phyloP scores from a whole-genome alignment of 1,139 yeast species.

The Wickerhamiella infanticola region DNA sequence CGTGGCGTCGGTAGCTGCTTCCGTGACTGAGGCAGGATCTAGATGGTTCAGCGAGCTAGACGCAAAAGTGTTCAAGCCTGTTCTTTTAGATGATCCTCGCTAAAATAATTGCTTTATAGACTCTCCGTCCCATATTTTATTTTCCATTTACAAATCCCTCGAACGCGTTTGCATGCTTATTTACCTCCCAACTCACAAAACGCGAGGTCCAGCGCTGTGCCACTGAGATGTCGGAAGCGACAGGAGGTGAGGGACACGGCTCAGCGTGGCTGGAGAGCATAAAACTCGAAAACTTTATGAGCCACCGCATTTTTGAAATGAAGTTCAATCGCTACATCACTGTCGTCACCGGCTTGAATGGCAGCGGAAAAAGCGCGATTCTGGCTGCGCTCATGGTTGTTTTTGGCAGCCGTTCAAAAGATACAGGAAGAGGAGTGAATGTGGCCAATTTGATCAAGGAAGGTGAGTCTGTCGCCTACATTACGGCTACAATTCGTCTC shows the following conservation, averaged over 20 bases:
- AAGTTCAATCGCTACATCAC: constrained; percentile 73
- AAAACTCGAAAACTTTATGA: constrained; percentile 30
- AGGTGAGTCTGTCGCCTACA: constrained; percentile 52
- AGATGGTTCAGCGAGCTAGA: constrained; percentile 90
- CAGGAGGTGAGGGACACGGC: background rate
- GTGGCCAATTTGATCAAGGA: constrained; percentile 60
- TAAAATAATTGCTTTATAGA: background rate
- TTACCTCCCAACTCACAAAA: no score
- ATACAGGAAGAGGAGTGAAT: constrained; percentile 69
- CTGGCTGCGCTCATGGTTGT: constrained; percentile 84
- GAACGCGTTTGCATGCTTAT: no score
- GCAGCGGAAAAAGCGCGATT: constrained; percentile 90
- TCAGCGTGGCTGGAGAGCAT: constrained; percentile 17
- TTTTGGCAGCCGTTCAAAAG: constrained; percentile 87
- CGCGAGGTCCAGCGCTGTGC: no score
- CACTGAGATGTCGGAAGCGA: no score
- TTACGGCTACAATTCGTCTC: constrained; percentile 44
- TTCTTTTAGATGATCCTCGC: constrained; percentile 44
- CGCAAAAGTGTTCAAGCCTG: constrained; percentile 92
- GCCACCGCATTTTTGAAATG: constrained; percentile 65
- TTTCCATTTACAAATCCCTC: no score
- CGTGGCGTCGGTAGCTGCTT: constrained; percentile 16
- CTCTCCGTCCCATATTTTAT: no score
- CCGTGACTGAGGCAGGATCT: constrained; percentile 35
- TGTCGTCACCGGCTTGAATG: constrained; percentile 87